Base-by-base conservation (phyloP, 108 stramenopile species). In the Nannochloropsis salina region DNA sequence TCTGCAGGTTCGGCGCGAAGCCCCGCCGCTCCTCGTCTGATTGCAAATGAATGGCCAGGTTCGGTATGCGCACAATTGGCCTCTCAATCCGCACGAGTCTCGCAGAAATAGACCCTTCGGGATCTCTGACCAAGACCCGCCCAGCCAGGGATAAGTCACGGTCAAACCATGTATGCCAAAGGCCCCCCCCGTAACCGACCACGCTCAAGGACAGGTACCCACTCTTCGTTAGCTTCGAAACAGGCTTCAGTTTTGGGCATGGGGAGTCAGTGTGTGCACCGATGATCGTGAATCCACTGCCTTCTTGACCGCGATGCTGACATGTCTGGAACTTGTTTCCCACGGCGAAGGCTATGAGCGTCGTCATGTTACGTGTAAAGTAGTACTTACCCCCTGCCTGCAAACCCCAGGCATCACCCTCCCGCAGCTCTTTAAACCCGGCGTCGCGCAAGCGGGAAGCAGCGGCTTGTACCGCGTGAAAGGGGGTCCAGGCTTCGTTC, bases 91-190 rank as follows among this genome's bases (percentile, higher is more conserved):
- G 90, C 20, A 88, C 87, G 84, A 84, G 84, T 83, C 10, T 18
- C 9, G 80, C 11, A 12, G 9, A 41, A 20, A 43, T n/a, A 9
- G 10, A 80, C 42, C 40, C 9, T 20, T 47, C 45, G 61, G 40
- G 45, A 3, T 11, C 80, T 20, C 94, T 92, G 2, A 97, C 90
- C 83, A 99, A 93, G 0, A 95, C 99, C 22, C 97, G 90, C 6
- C 99, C 99, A 80, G 94, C 95, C 18, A 99, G 84, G 18, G 94
- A 91, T 81, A 99, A 91, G 87, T 99, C 97, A 18, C 97, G 90
- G 87, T 98, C 97, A 87, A 98, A 96, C 96, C 96, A 96, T 3
- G 96, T 96, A 87, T 97, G 94, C 97, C 96, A 97, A 84, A 97
- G 15, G 96, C 97, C 31, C 31, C 97, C 96, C n/a, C 97, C 97